Evolutionary conservation across 345 rosid species (phyloP).

Genomic region (Corchorus olitorius): DNA sequence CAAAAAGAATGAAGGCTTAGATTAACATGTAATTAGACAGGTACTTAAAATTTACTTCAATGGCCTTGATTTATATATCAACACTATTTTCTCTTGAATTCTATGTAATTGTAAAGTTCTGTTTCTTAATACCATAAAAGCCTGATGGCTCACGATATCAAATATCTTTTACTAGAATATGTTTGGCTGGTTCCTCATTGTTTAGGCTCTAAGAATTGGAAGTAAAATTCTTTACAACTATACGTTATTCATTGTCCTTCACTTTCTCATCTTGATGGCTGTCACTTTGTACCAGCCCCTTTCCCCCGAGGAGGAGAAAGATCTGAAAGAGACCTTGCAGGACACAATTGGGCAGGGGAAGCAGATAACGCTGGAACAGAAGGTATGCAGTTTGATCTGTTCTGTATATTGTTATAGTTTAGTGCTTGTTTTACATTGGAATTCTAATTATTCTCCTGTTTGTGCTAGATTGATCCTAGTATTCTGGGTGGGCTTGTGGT

Average conservation of each 20-base stretch:
- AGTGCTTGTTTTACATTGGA: background rate
- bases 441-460: background rate
- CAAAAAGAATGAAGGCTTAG: background rate
- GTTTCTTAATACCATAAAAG: background rate
- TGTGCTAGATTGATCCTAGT: slow-evolving; percentile 78
- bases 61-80: background rate
- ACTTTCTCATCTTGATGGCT: background rate
- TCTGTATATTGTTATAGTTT: background rate
- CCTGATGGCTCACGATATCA: background rate
- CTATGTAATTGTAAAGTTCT: background rate
- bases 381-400: slow-evolving; percentile 46
- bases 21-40: background rate
- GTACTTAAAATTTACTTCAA: background rate
- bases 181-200: background rate
- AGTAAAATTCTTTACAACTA: background rate
- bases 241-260: background rate
- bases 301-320: slow-evolving; percentile 82
- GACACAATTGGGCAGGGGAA: slow-evolving; percentile 80
- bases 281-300: slow-evolving; percentile 58
- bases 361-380: slow-evolving; percentile 71
- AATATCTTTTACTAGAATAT: background rate
- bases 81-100: background rate
- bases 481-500: slow-evolving; percentile 90
- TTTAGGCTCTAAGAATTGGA: background rate
- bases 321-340: slow-evolving; percentile 77